Conservation (phyloP, 2,329 filamentous ascomycete species). For the Beauveria caledonica region DNA sequence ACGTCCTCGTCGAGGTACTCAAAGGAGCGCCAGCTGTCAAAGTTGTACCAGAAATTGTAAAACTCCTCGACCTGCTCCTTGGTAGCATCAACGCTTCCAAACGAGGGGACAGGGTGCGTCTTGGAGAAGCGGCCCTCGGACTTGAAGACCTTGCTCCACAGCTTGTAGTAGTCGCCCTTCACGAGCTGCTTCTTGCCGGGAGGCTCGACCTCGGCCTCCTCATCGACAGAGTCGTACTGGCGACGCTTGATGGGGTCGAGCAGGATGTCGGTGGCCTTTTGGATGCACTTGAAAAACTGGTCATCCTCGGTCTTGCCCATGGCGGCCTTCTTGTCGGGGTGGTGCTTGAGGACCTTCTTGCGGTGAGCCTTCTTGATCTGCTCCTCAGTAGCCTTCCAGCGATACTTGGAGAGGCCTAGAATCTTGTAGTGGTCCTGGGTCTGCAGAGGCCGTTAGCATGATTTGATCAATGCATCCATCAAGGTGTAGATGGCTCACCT, state of each 20-base stretch:
- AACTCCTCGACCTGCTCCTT: slow-evolving; percentile 90
- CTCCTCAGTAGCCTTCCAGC: slow-evolving; percentile 87
- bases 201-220: slow-evolving; percentile 84
- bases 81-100: slow-evolving; percentile 75
- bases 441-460: slow-evolving; percentile 33
- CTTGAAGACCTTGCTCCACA: slow-evolving; percentile 86
- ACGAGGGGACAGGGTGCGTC: slow-evolving; percentile 74
- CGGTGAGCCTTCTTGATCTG: slow-evolving; percentile 99
- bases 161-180: slow-evolving; percentile 90
- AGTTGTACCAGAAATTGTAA: slow-evolving; percentile 99
- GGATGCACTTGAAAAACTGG: slow-evolving; percentile 99
- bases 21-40: slow-evolving; percentile 95
- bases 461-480: background rate
- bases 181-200: slow-evolving; percentile 84
- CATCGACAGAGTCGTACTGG: slow-evolving; percentile 95
- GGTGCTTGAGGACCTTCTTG: slow-evolving; percentile 98
- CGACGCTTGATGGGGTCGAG: slow-evolving; percentile 85
- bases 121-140: slow-evolving; percentile 90
- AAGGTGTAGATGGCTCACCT: slow-evolving; percentile 49
- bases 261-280: slow-evolving; percentile 92
- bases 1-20: slow-evolving; percentile 99
- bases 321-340: slow-evolving; percentile 97
- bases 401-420: slow-evolving; percentile 85
- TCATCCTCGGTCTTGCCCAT: slow-evolving; percentile 83
- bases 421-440: slow-evolving; percentile 97